phyloP scores from a whole-genome alignment of 2,329 filamentous ascomycete genomes.

The Talaromyces albobiverticillius region DNA sequence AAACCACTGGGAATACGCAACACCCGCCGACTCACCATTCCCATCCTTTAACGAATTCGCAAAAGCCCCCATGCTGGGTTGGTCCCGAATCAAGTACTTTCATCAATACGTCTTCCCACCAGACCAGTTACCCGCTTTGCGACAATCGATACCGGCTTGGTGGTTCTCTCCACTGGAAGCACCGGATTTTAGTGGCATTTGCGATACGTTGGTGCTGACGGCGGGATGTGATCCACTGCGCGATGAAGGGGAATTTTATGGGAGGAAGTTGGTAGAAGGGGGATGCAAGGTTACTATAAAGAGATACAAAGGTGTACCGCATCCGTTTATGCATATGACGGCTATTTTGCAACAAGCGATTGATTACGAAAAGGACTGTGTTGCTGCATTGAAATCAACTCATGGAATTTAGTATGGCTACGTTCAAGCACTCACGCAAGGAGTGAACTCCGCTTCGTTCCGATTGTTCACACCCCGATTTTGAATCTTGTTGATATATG shows the following conservation, averaged over 20 bases:
- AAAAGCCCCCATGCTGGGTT: slow-evolving; percentile 32
- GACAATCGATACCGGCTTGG: slow-evolving; percentile 28
- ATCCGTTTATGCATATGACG: slow-evolving; percentile 28
- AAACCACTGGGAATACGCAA: not conserved
- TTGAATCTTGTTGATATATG: no score
- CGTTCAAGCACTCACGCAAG: no score
- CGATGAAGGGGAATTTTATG: slow-evolving; percentile 41
- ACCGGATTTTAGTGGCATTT: slow-evolving; percentile 32
- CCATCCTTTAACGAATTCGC: slow-evolving; percentile 40
- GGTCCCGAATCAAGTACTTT: slow-evolving; percentile 39
- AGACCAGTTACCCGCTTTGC: not conserved
- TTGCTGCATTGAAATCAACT: not conserved
- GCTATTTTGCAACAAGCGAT: slow-evolving; percentile 29
- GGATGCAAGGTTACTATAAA: slow-evolving; percentile 32
- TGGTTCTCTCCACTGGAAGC: slow-evolving; percentile 40
- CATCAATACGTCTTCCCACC: slow-evolving; percentile 32
- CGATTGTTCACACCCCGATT: no score
- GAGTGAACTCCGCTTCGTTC: no score
- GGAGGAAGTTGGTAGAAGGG: slow-evolving; percentile 33
- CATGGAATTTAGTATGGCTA: slow-evolving; percentile 2
- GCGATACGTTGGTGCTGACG: slow-evolving; percentile 37
- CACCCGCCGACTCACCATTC: slow-evolving; percentile 33
- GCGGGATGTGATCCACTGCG: slow-evolving; percentile 41
- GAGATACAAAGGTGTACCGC: slow-evolving; percentile 29
- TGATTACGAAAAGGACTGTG: slow-evolving; percentile 17